Evolutionary conservation across 179 eudicot species (phyloP).

Genomic region (Silene vulgaris): DNA sequence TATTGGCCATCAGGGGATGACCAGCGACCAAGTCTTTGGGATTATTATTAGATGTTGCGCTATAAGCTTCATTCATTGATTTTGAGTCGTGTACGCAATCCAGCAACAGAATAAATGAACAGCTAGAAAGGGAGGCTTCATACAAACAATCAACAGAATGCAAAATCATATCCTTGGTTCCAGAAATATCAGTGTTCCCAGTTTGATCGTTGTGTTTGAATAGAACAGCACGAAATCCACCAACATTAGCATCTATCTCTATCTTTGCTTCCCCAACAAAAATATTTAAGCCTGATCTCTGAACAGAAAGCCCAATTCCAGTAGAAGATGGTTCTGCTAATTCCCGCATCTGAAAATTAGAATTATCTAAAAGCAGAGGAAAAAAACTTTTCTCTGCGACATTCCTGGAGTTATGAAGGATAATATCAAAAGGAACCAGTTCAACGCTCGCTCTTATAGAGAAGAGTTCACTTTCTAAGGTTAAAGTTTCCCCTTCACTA

Average conservation of each 20-base stretch:
- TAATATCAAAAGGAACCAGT: conserved; percentile 45
- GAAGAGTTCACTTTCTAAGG: conserved; percentile 25
- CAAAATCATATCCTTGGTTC: conserved; percentile 28
- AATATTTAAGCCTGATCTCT: conserved; percentile 30
- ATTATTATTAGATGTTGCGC: conserved; percentile 31
- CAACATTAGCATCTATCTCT: conserved; percentile 38
- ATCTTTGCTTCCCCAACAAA: conserved; percentile 38
- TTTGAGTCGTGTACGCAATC: conserved; percentile 34
- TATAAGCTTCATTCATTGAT: conserved; percentile 27
- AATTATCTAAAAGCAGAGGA: conserved; percentile 25
- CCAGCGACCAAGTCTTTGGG: conserved; percentile 15
- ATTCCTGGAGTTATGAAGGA: conserved; percentile 53
- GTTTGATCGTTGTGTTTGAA: conserved; percentile 42
- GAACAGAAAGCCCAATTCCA: conserved; percentile 56
- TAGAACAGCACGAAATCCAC: conserved; percentile 39
- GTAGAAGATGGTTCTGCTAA: conserved; percentile 37
- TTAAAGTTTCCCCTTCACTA: conserved; percentile 27
- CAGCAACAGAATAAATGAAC: conserved; percentile 41
- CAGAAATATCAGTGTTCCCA: conserved; percentile 34
- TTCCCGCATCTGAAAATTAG: conserved; percentile 32
- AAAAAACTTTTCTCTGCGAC: conserved; percentile 27
- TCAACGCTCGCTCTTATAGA: conserved; percentile 40
- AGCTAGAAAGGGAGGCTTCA: conserved; percentile 60
- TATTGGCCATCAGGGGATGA: conserved; percentile 22
- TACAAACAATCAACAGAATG: conserved; percentile 42